Conservation (phyloP, 768 basidiomycete species). For the Leccinum ochraceum region DNA sequence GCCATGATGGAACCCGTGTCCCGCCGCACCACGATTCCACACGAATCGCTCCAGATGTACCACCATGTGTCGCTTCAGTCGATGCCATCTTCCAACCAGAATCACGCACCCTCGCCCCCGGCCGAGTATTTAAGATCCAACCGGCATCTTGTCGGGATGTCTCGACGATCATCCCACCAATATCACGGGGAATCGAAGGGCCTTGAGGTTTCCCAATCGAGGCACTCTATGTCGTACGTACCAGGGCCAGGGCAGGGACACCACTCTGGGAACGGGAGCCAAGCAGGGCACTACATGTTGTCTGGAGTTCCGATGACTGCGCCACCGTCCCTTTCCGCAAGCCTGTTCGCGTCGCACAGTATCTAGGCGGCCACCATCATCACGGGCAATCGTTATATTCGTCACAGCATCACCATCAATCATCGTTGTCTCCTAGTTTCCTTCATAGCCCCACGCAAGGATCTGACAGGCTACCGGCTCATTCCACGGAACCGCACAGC, state of each 20-base stretch:
- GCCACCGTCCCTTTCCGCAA: slow-evolving; percentile 48
- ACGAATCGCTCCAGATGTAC: slow-evolving; percentile 72
- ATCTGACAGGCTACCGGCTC: slow-evolving; percentile 29
- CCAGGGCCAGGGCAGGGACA: slow-evolving; percentile 42
- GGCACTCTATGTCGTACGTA: slow-evolving; percentile 39
- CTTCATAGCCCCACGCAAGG: slow-evolving; percentile 33
- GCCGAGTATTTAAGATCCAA: no score
- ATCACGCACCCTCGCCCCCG: slow-evolving; percentile 24
- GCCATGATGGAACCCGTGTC: slow-evolving; percentile 39
- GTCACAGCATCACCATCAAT: slow-evolving; percentile 32
- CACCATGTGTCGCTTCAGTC: slow-evolving; percentile 79
- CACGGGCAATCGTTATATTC: slow-evolving; percentile 32
- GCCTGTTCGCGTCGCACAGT: slow-evolving; percentile 32
- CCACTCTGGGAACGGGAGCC: slow-evolving; percentile 40
- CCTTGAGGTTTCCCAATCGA: slow-evolving; percentile 33
- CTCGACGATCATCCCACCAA: slow-evolving; percentile 34
- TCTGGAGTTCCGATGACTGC: slow-evolving; percentile 53
- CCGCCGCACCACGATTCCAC: slow-evolving; percentile 66
- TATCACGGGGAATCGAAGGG: slow-evolving; percentile 26
- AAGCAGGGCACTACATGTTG: slow-evolving; percentile 24
- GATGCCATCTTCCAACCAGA: slow-evolving; percentile 31
- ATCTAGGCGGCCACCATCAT: slow-evolving; percentile 28
- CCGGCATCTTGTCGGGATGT: slow-evolving; percentile 50
- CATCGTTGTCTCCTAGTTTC: slow-evolving; percentile 30
- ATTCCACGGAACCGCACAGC: slow-evolving; percentile 29